Conservation (phyloP, 768 basidiomycete species). For the Serpula lacrymans region DNA sequence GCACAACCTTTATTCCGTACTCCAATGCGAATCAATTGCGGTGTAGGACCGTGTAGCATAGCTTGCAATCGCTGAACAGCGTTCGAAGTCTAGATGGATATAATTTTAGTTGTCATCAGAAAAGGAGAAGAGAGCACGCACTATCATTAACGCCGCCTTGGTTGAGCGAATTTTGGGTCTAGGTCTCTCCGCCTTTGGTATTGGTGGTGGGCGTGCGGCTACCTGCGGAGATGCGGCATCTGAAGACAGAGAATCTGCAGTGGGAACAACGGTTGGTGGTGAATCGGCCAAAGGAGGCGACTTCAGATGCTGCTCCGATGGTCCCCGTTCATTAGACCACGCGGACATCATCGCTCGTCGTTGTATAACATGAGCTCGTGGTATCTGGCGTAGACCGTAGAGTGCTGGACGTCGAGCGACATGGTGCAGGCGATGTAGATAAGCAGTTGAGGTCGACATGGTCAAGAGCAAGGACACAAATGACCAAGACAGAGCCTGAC, state of each 20-base stretch:
- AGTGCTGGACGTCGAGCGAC: constrained; percentile 30
- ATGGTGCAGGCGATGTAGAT: constrained; percentile 28
- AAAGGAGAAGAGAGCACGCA: constrained; percentile 33
- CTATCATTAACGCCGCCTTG: constrained; percentile 77
- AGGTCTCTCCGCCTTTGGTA: constrained; percentile 60
- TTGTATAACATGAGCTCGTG: constrained; percentile 33
- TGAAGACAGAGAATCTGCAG: constrained; percentile 42
- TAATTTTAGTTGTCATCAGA: no score
- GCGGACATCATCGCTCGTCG: constrained; percentile 71
- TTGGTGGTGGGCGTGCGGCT: constrained; percentile 67
- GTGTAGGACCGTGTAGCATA: constrained; percentile 80
- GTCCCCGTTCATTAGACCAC: constrained; percentile 35
- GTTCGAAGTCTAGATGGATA: constrained; percentile 76
- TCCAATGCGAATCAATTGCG: constrained; percentile 91
- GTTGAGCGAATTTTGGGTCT: constrained; percentile 64
- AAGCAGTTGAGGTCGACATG: constrained; percentile 24
- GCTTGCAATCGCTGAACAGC: constrained; percentile 71
- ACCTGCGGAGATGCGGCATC: constrained; percentile 70
- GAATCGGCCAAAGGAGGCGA: constrained; percentile 33
- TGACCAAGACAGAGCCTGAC: no score
- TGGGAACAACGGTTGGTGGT: constrained; percentile 51
- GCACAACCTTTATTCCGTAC: constrained; percentile 98
- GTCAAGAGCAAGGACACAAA: no score
- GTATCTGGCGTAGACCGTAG: constrained; percentile 30
- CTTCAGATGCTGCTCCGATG: constrained; percentile 13